These are phyloP conservation scores for Akanthomyces muscarius DNA, from an alignment of 2,329 filamentous ascomycete genomes.

Conservation along the genomic window DNA sequence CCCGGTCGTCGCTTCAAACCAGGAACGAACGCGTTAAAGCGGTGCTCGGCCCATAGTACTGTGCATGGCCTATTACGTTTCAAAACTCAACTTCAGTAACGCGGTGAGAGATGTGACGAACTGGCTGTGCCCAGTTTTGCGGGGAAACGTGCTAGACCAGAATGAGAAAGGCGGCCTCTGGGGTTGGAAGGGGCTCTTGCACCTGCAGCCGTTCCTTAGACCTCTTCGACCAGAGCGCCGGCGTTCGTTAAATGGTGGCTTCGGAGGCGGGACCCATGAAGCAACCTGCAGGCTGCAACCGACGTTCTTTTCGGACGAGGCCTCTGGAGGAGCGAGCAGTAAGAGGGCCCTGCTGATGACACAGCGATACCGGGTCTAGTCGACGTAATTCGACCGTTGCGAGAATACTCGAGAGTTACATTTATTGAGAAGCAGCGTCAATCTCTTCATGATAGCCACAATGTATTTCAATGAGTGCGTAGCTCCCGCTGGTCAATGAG, in stretches of 20 bases:
- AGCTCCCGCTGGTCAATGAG: background rate
- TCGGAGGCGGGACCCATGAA: background rate
- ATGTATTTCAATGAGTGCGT: background rate
- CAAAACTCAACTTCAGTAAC: background rate
- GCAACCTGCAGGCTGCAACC: background rate
- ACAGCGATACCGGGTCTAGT: background rate
- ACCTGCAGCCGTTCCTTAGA: slow-evolving; percentile 1
- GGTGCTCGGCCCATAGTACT: background rate
- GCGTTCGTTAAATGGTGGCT: background rate
- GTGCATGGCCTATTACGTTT: slow-evolving; percentile 11
- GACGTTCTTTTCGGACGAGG: background rate
- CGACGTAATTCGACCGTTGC: background rate
- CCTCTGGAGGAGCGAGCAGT: background rate
- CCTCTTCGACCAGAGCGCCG: background rate
- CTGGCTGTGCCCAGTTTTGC: slow-evolving; percentile 5
- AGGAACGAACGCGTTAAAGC: background rate
- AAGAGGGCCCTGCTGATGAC: background rate
- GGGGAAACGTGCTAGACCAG: slow-evolving; percentile 12
- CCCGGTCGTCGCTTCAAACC: background rate
- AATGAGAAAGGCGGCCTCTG: slow-evolving; percentile 6
- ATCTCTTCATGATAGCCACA: background rate
- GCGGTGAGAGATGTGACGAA: slow-evolving; percentile 14
- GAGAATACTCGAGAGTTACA: background rate
- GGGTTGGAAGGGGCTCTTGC: background rate
- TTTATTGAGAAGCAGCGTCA: background rate